Evolutionary conservation across 2,329 filamentous ascomycete species (phyloP).

Genomic region (Penicillium sp.): DNA sequence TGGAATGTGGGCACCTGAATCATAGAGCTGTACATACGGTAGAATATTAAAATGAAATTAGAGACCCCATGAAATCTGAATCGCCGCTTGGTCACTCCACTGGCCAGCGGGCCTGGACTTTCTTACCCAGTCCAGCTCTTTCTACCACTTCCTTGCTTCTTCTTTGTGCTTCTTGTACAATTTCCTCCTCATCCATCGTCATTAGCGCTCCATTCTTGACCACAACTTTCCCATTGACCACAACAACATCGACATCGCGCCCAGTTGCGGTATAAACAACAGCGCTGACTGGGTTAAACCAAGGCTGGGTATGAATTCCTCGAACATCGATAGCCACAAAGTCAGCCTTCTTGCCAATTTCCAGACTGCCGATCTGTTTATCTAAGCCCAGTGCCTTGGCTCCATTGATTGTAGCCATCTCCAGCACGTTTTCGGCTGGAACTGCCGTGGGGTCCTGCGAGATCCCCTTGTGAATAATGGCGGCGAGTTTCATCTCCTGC

Average conservation of each 20-base stretch:
- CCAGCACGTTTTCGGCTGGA: slow-evolving; percentile 44
- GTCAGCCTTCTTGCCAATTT: slow-evolving; percentile 29
- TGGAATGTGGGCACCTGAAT: background rate
- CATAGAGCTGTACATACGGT: slow-evolving; percentile 2
- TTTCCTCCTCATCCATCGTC: slow-evolving; percentile 42
- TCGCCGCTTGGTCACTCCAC: slow-evolving; percentile 16
- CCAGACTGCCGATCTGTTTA: slow-evolving; percentile 33
- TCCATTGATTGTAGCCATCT: slow-evolving; percentile 51
- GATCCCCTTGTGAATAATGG: slow-evolving; percentile 49
- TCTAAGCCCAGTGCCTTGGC: slow-evolving; percentile 47
- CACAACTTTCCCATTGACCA: slow-evolving; percentile 44
- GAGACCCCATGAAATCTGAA: background rate
- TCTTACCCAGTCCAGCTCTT: slow-evolving; percentile 36
- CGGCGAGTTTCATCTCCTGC: slow-evolving; percentile 53
- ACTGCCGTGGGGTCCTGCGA: slow-evolving; percentile 44
- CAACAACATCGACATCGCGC: slow-evolving; percentile 45
- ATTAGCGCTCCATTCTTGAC: slow-evolving; percentile 37
- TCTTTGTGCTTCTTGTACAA: slow-evolving; percentile 39
- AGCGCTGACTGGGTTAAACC: slow-evolving; percentile 41
- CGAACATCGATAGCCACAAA: slow-evolving; percentile 29
- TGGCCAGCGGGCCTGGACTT: slow-evolving; percentile 40
- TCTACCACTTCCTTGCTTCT: slow-evolving; percentile 38
- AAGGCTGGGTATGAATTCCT: slow-evolving; percentile 38
- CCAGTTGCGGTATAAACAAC: slow-evolving; percentile 47
- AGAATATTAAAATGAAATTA: background rate